Conservation (phyloP, 208 protist species). For the Trypanosoma avium region DNA sequence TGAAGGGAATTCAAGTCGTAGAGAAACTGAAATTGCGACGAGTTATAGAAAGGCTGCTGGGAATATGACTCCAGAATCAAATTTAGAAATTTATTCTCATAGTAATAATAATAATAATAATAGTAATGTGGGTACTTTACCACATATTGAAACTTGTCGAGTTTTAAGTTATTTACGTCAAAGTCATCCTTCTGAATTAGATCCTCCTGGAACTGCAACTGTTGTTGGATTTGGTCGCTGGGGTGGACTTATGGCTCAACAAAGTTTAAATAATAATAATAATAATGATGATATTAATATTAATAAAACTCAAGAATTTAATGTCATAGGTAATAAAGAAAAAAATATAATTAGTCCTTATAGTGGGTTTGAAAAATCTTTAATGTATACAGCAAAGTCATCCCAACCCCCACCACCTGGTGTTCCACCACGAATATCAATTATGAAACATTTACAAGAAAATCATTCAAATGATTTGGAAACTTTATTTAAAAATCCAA, state of each 20-base stretch:
- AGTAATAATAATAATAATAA: neutral
- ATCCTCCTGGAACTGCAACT: conserved; percentile 21
- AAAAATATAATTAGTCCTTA: too few relatives aligned
- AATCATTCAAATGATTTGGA: conserved; percentile 14
- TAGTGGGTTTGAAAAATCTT: too few relatives aligned
- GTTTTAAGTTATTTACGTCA: conserved; percentile 29
- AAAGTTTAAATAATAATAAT: neutral
- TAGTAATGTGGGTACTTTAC: neutral
- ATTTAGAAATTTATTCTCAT: too few relatives aligned
- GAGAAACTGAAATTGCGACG: neutral
- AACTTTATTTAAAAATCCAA: neutral
- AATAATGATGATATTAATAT: neutral
- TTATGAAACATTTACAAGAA: conserved; percentile 20
- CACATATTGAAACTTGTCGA: conserved; percentile 17
- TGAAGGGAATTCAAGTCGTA: conserved; percentile 1
- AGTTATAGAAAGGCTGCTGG: too few relatives aligned
- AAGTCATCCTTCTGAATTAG: conserved; percentile 31
- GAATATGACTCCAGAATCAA: too few relatives aligned
- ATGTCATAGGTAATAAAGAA: too few relatives aligned
- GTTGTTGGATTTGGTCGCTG: conserved; percentile 60
- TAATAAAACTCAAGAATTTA: neutral
- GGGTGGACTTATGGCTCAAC: conserved; percentile 27
- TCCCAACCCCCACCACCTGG: conserved; percentile 21
- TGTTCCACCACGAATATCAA: conserved; percentile 19
- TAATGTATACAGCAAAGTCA: neutral